Evolutionary conservation across 192 early-diverging fungal species (phyloP).

Genomic region (Dissophora globulifera): DNA sequence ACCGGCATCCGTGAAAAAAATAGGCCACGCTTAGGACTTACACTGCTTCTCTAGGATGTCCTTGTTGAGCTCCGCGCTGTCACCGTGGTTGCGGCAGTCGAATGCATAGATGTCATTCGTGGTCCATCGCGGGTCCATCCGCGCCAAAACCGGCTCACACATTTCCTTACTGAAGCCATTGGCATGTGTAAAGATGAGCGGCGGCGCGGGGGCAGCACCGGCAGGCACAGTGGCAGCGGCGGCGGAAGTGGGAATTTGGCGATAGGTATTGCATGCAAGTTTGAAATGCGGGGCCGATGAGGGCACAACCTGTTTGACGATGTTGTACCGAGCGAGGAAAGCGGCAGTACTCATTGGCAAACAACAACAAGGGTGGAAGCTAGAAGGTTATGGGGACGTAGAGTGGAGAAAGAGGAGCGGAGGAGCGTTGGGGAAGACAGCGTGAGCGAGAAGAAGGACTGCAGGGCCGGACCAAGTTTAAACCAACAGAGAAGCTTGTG

Average conservation of each 20-base stretch:
- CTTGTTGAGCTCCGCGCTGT: conserved; percentile 63
- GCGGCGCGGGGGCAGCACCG: background rate
- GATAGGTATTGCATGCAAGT: conserved; percentile 40
- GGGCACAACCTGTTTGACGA: conserved; percentile 15
- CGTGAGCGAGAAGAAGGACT: too few relatives aligned
- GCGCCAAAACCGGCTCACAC: conserved; percentile 62
- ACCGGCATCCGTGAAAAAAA: too few relatives aligned
- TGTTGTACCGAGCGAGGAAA: conserved; percentile 33
- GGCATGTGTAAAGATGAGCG: conserved; percentile 65
- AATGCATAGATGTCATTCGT: conserved; percentile 57
- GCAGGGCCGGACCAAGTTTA: too few relatives aligned
- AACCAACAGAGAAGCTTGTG: too few relatives aligned
- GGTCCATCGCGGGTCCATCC: conserved; percentile 30
- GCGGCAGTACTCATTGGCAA: background rate
- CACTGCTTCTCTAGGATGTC: conserved; percentile 46
- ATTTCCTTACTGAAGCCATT: conserved; percentile 71
- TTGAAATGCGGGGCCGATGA: conserved; percentile 19
- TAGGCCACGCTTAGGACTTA: too few relatives aligned
- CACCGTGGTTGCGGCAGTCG: conserved; percentile 68
- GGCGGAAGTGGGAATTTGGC: background rate
- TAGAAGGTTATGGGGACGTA: too few relatives aligned
- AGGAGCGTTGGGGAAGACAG: too few relatives aligned
- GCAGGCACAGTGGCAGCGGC: background rate
- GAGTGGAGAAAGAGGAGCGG: too few relatives aligned
- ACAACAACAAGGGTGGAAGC: too few relatives aligned